phyloP scores from a whole-genome alignment of 192 early-diverging fungal species.

The Bifiguratus adelaidae region DNA sequence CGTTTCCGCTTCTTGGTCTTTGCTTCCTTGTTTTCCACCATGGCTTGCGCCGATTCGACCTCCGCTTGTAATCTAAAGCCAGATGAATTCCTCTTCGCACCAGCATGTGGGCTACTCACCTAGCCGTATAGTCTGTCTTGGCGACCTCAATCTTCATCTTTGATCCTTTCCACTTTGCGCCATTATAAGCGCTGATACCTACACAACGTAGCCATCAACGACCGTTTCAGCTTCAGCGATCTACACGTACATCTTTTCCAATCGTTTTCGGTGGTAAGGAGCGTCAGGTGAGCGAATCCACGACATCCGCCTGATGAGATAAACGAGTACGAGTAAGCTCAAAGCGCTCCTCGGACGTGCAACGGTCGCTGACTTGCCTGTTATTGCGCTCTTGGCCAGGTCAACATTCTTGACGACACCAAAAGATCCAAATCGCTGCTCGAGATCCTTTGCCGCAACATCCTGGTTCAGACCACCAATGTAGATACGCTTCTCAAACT shows the following conservation, averaged over 20 bases:
- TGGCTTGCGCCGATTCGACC: neutral
- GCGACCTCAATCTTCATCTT: constrained; percentile 71
- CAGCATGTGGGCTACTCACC: constrained; percentile 13
- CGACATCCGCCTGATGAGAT: constrained; percentile 29
- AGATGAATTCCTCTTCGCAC: too few relatives aligned
- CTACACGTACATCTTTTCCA: constrained; percentile 48
- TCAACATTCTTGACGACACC: constrained; percentile 43
- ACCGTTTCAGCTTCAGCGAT: neutral
- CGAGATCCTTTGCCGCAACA: constrained; percentile 41
- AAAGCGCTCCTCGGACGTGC: too few relatives aligned
- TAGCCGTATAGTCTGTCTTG: constrained; percentile 55
- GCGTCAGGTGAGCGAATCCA: constrained; percentile 65
- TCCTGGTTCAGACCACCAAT: constrained; percentile 61
- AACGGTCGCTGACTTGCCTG: constrained; percentile 11
- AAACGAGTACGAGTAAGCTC: too few relatives aligned
- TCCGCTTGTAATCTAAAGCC: constrained; percentile 12
- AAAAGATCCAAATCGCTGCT: constrained; percentile 62
- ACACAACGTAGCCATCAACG: neutral
- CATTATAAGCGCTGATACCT: constrained; percentile 58
- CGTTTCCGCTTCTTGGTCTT: constrained; percentile 30
- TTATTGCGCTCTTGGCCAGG: constrained; percentile 29
- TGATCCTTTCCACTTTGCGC: constrained; percentile 79
- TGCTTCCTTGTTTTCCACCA: constrained; percentile 23
- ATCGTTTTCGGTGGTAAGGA: constrained; percentile 52
- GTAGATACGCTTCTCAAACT: constrained; percentile 63